Conservation (phyloP, 2,329 filamentous ascomycete species). For the Penicillium glabrum region DNA sequence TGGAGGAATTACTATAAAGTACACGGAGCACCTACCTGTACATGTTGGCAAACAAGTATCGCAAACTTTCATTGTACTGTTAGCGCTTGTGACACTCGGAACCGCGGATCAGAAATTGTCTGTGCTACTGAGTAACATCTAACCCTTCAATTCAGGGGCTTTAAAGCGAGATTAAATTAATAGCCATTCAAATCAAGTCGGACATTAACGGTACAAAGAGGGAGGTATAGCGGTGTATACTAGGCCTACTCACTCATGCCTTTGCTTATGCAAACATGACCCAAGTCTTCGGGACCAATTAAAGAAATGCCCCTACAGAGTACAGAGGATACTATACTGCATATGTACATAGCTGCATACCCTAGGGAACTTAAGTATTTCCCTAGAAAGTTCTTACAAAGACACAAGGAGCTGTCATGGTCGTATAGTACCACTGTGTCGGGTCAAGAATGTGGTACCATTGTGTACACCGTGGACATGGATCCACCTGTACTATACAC, state of each 20-base stretch:
- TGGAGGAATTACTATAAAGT: not conserved
- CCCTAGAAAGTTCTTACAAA: not conserved
- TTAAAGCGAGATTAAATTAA: not conserved
- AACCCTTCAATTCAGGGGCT: not conserved
- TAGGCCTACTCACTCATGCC: not conserved
- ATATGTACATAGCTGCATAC: not conserved
- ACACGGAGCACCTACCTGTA: not conserved
- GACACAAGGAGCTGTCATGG: not conserved
- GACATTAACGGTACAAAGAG: not conserved
- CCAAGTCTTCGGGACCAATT: no score
- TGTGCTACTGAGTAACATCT: not conserved
- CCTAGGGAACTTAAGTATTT: no score
- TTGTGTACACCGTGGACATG: not conserved
- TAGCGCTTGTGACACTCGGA: not conserved
- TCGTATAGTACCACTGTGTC: not conserved
- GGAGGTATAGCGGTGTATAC: not conserved
- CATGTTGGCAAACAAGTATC: not conserved
- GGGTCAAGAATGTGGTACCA: not conserved
- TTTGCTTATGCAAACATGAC: not conserved
- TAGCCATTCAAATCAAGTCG: no score
- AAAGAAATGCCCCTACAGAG: no score
- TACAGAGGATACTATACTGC: not conserved
- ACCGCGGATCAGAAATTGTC: not conserved
- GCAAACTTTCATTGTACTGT: no score
- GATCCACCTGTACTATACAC: not conserved